These are phyloP conservation scores for Terana coerulea DNA, from an alignment of 768 basidiomycete genomes.

Conservation along the genomic window DNA sequence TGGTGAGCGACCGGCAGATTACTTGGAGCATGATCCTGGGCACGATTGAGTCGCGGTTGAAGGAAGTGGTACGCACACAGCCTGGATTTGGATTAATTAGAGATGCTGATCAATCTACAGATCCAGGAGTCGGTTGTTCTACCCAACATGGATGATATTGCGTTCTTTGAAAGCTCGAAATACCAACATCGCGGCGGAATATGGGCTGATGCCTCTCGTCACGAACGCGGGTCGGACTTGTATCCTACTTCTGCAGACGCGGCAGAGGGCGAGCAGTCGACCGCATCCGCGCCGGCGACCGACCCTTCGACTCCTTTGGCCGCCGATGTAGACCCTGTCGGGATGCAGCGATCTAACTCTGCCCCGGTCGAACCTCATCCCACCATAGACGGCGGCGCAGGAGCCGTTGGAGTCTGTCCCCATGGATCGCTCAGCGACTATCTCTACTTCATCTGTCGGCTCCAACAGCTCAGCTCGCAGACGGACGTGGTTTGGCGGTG, in stretches of 20 bases:
- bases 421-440: conserved; percentile 22
- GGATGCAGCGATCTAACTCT: conserved; percentile 27
- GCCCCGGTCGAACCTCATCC: conserved; percentile 24
- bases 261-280: conserved; percentile 22
- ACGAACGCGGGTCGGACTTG: conserved; percentile 23
- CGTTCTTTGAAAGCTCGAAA: conserved; percentile 80
- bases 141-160: conserved; percentile 98
- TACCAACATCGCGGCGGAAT: conserved; percentile 81
- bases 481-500: conserved; percentile 55
- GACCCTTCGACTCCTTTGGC: conserved; percentile 15
- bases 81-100: conserved; percentile 7
- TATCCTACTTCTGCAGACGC: conserved; percentile 6
- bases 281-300: conserved; percentile 34
- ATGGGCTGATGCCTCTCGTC: conserved; percentile 72
- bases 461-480: conserved; percentile 29
- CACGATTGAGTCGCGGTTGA: conserved; percentile 84
- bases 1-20: conserved; percentile 92
- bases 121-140: conserved; percentile 91
- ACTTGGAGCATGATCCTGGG: conserved; percentile 91
- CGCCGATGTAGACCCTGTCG: conserved; percentile 16
- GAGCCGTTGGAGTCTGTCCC: conserved; percentile 23
- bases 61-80: conserved; percentile 69
- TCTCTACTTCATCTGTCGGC: conserved; percentile 15
- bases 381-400: conserved; percentile 9
- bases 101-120: conserved; percentile 36